Evolutionary conservation across 2,329 filamentous ascomycete species (phyloP), one percentile per base, ranked within the genome.

Genomic region (Colletotrichum nymphaeae): DNA sequence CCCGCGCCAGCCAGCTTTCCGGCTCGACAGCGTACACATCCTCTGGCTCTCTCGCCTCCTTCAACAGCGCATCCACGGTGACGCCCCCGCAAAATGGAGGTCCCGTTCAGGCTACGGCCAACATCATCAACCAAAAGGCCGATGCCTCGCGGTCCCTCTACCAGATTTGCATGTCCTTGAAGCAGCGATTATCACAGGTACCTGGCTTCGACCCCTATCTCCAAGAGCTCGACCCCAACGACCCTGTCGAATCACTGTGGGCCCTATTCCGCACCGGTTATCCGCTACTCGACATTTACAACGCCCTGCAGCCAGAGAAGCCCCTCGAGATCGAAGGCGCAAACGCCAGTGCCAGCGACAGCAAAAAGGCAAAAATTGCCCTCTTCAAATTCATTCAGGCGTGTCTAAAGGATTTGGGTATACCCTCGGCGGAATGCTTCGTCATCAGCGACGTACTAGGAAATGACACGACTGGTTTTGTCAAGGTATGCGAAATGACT

Each of bases 91-190:
- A 87, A 59, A 90, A 83, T 73, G 83, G 87, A 73, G 91, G 91
- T 58, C 90, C 90, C 73, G 90, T 95, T 74, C 86, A 94, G 78
- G 93, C 95, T 74, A 95, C 93, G 73, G 90, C 94, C 82, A 98
- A 98, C 83, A 97, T 99, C 82, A 98, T 99, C 88, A 99, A 99
- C 85, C 94, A 96, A 83, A 94, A 94, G 81, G 97, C 95, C 81
- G 95, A 98, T 82, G 95, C 97, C 76, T 94, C 94, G 69, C 90
- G 93, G 73, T 98, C 95, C 12, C 90, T 99, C 28, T 99, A 98
- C 83, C 96, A 98, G 83, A 98, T 97, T 82, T 98, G 97, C 82
- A 89, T 97, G 77, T 92, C 93, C 67, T 87, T 98, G 74, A 94
- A 94, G 81, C 92, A 93, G 84, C 92, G 97, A 75, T 87, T 99